A percentile compares a stretch with the other conserved stretches of the same genome.
These are phyloP conservation scores for Pinus taeda DNA, from an alignment of 75 land plant genomes.

Conservation along the genomic window DNA sequence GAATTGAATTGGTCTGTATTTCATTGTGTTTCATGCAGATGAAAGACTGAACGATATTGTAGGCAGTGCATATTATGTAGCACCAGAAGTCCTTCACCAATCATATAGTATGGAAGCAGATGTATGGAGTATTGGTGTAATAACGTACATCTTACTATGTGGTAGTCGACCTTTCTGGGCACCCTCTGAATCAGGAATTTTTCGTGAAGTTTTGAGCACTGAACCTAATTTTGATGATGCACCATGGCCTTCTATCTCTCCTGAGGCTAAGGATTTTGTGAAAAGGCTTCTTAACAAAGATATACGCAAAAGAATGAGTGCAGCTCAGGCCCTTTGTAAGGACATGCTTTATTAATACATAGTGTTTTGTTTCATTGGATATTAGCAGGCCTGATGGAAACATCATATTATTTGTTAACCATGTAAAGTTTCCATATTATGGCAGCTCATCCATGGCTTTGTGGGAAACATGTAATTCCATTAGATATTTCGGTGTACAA, in stretches of 20 bases:
- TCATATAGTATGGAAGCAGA: conserved; percentile 54
- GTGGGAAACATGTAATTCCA: conserved; percentile 44
- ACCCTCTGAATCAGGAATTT: conserved; percentile 53
- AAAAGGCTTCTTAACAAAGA: conserved; percentile 69
- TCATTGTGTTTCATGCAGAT: conserved; percentile 5
- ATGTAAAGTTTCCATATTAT: neutral
- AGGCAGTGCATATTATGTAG: conserved; percentile 51
- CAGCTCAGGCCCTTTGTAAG: conserved; percentile 84
- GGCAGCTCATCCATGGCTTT: conserved; percentile 86
- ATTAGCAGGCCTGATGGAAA: conserved; percentile 4
- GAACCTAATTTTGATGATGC: conserved; percentile 86
- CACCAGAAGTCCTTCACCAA: conserved; percentile 46
- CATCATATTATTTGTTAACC: neutral
- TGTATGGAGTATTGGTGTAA: conserved; percentile 43
- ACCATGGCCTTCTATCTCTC: conserved; percentile 87
- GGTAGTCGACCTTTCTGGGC: conserved; percentile 42
- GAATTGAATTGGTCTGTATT: neutral
- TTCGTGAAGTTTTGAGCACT: conserved; percentile 77
- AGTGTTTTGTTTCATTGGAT: neutral
- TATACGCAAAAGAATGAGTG: conserved; percentile 75
- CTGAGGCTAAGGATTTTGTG: conserved; percentile 85
- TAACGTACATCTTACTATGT: conserved; percentile 11
- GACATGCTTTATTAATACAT: neutral
- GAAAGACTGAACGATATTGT: conserved; percentile 31
- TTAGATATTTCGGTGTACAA: conserved; percentile 66